Evolutionary conservation across 2,329 filamentous ascomycete genomes (phyloP), one percentile per base, ranked within the genome.

Genomic region (Trichoderma sp.): DNA sequence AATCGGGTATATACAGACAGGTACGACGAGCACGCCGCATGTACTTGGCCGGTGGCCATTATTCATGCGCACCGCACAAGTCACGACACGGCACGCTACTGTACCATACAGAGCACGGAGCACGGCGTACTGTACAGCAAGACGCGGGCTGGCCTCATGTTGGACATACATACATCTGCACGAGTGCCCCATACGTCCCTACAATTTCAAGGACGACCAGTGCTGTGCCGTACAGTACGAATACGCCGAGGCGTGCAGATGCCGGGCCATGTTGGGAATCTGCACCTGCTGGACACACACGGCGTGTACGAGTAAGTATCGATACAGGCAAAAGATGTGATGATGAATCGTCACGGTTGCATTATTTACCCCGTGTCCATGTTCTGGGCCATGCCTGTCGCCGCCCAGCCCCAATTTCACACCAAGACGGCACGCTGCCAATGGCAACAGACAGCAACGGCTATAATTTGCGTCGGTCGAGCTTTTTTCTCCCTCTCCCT

Each of bases 101-200:
- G n/a, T n/a, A n/a, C n/a, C n/a, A n/a, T n/a, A n/a, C n/a, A n/a
- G n/a, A n/a, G n/a, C n/a, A n/a, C n/a, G n/a, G n/a, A n/a, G n/a
- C n/a, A n/a, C n/a, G n/a, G n/a, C n/a, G n/a, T n/a, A n/a, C n/a
- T n/a, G n/a, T n/a, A n/a, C n/a, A n/a, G n/a, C n/a, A n/a, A n/a
- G 60, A 54, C 48, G 60, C 35, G 35, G 29, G 17, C 34, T 53
- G 32, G 34, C 32, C 32, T 64, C 61, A 64, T 64, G 61, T 64
- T 64, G 61, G 61, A 64, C 61, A 64, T 64, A 45, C 61, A 64
- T 56, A 64, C 61, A 64, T 64, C 56, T 64, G 61, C 45, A 45
- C 61, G 25, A 45, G 27, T 64, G 34, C 61, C 61, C 61, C 50
- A 64, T 64, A 35, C 25, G n/a, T 54, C 61, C 35, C 34, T 45